Evolutionary conservation across 2,329 filamentous ascomycete genomes (phyloP).

Genomic region (Venturia nashicola): DNA sequence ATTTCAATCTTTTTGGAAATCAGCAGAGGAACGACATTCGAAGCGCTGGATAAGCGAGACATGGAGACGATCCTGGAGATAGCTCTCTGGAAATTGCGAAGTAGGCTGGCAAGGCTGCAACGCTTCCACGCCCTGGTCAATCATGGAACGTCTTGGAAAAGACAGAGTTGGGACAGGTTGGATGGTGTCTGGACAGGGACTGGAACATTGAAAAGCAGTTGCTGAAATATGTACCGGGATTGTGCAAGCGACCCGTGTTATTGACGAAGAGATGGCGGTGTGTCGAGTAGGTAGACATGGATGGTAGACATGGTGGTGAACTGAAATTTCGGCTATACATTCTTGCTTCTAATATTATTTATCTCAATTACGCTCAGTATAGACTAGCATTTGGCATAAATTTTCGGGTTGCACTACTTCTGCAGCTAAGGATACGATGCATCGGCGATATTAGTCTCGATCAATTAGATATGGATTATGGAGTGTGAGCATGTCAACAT

Average conservation of each 20-base stretch:
- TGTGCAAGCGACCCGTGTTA: not conserved
- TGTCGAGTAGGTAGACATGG: not conserved
- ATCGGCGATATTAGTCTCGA: not conserved
- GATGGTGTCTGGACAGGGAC: not conserved
- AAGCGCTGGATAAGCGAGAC: not conserved
- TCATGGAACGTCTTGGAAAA: not conserved
- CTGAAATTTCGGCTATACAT: not conserved
- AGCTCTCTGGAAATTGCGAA: not conserved
- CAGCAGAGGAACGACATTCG: not conserved
- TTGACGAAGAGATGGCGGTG: not conserved
- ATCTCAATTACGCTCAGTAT: not conserved
- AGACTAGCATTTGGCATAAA: not conserved
- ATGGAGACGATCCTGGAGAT: not conserved
- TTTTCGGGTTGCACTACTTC: not conserved
- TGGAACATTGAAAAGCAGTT: not conserved
- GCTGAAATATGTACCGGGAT: not conserved
- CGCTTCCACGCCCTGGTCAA: not conserved
- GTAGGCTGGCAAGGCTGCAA: not conserved
- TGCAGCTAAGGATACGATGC: not conserved
- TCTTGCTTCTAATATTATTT: not conserved
- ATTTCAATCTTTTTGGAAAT: not conserved
- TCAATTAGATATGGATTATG: not conserved
- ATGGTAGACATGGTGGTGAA: not conserved
- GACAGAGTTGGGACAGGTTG: not conserved
- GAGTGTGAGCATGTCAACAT: not conserved